Percentiles rank a stretch among this genome's conserved stretches.
Conservation (phyloP, 2,329 filamentous ascomycete species). For the Fusarium xyrophilum region DNA sequence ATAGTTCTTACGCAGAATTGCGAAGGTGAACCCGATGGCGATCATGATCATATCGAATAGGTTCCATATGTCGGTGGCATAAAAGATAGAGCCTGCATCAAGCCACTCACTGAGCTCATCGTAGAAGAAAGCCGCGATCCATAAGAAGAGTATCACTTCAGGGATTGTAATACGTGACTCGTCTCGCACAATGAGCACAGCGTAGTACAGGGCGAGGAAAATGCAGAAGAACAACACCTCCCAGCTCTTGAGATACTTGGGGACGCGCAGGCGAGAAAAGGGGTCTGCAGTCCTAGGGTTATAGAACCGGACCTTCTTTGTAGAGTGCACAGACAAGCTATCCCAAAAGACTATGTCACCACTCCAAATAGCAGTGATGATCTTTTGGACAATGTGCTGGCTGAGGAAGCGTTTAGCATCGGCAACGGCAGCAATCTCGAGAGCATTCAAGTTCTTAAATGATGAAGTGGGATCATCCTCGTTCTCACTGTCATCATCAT, state of each 20-base stretch:
- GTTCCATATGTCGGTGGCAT: constrained; percentile 84
- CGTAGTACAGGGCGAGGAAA: constrained; percentile 83
- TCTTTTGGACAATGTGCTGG: constrained; percentile 80
- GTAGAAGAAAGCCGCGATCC: constrained; percentile 87
- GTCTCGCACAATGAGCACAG: constrained; percentile 79
- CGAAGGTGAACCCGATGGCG: constrained; percentile 73
- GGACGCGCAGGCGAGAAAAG: constrained; percentile 78
- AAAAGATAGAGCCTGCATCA: constrained; percentile 87
- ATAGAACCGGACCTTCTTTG: constrained; percentile 80
- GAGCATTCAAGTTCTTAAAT: constrained; percentile 81
- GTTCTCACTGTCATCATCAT: constrained; percentile 49
- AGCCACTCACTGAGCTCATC: constrained; percentile 85
- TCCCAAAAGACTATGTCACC: constrained; percentile 91
- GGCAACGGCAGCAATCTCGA: constrained; percentile 84
- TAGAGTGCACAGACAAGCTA: constrained; percentile 72
- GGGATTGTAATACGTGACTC: constrained; percentile 68
- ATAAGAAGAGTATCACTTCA: constrained; percentile 80
- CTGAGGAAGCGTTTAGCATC: constrained; percentile 85
- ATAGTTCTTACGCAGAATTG: constrained; percentile 67
- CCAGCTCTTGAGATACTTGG: constrained; percentile 83
- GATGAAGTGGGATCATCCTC: constrained; percentile 70
- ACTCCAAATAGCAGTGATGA: constrained; percentile 84
- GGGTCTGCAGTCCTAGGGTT: constrained; percentile 71
- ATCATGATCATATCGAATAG: constrained; percentile 78
- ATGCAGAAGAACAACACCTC: constrained; percentile 81